These are phyloP conservation scores for Cryptococcus amylolentus DNA, from an alignment of 1,284 basidiomycete genomes.

Conservation along the genomic window DNA sequence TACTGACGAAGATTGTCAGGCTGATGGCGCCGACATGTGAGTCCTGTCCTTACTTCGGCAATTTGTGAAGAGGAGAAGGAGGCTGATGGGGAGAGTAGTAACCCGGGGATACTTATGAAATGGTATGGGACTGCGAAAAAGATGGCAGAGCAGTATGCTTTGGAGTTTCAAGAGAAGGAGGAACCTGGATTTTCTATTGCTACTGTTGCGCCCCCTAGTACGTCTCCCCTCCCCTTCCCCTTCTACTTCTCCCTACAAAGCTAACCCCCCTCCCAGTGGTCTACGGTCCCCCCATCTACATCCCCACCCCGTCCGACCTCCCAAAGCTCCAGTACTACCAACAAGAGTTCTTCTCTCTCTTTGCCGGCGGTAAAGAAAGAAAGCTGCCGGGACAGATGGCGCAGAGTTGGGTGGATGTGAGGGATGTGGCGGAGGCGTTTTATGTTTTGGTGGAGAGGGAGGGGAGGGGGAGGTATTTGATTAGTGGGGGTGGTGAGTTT, in stretches of 20 bases:
- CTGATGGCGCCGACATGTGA: constrained; percentile 11
- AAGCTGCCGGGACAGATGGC: neutral
- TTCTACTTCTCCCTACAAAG: constrained; percentile 8
- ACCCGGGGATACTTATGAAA: neutral
- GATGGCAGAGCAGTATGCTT: constrained; percentile 33
- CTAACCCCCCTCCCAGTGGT: constrained; percentile 15
- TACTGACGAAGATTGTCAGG: constrained; percentile 17
- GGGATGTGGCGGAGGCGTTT: constrained; percentile 7
- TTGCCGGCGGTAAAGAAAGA: constrained; percentile 5
- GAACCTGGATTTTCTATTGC: constrained; percentile 15
- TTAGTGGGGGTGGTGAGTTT: neutral
- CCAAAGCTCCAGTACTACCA: neutral
- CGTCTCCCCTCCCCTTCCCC: neutral
- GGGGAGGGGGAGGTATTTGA: neutral
- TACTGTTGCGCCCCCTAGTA: constrained; percentile 5
- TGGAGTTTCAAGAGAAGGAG: constrained; percentile 9
- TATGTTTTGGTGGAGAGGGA: neutral
- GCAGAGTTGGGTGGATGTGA: neutral
- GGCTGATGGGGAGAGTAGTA: neutral
- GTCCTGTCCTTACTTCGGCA: neutral
- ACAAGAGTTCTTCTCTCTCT: neutral
- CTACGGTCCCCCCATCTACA: constrained; percentile 25
- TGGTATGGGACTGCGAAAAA: constrained; percentile 34
- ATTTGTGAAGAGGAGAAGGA: no score
- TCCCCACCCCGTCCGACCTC: constrained; percentile 3